Percentiles rank a stretch among this genome's conserved stretches.
Conservation (phyloP, 2,329 filamentous ascomycete species). For the Colletotrichum cordylinicola region DNA sequence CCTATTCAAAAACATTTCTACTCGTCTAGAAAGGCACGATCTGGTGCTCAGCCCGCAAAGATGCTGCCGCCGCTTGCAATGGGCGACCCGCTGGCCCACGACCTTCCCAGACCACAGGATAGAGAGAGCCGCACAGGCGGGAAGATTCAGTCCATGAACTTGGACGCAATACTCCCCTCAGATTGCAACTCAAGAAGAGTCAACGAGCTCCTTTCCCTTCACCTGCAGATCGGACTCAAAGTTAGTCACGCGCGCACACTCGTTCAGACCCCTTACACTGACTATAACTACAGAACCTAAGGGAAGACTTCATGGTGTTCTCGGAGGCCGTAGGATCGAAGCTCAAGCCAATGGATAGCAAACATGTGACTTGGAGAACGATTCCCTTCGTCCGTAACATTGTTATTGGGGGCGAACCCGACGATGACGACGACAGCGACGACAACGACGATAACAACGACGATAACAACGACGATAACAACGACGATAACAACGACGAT, state of each 20-base stretch:
- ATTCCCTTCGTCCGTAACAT: background rate
- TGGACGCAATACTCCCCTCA: fast-evolving
- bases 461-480: no score
- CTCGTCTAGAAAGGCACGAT: fast-evolving
- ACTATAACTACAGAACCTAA: background rate
- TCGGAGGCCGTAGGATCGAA: background rate
- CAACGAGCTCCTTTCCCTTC: background rate
- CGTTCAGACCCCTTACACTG: background rate
- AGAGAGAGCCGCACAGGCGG: background rate
- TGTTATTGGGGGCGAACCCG: background rate
- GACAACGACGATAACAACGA: background rate
- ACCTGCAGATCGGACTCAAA: background rate
- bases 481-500: background rate
- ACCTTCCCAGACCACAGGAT: background rate
- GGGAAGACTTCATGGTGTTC: background rate
- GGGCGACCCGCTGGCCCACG: background rate
- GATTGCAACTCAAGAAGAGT: background rate
- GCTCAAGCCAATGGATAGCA: background rate
- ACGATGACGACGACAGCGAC: background rate
- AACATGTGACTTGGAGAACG: conserved; percentile 8
- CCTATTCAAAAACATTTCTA: background rate
- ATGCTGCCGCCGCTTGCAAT: background rate
- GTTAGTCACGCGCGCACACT: background rate
- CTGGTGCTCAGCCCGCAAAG: background rate
- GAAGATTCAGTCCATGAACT: background rate